Evolutionary conservation across 176 grass and related monocot species (phyloP), one percentile per base, ranked within the genome.

Genomic region (Microstegium vimineum): DNA sequence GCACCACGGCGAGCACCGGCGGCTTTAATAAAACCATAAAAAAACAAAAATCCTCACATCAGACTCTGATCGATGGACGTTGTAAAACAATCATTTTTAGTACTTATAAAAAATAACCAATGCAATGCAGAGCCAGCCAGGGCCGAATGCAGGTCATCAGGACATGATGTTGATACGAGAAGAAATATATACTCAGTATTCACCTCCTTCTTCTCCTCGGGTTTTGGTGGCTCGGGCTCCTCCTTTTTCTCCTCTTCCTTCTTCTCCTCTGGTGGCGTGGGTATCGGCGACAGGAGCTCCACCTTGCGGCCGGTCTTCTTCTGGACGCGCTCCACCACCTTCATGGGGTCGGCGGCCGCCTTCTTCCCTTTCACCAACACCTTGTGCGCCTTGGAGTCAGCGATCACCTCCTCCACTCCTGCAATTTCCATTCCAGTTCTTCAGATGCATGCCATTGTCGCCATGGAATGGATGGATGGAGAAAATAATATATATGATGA

Each of bases 281-380:
- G 87, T 35, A 95, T 69, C 10, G 96, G 96, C 5, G 86, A 88
- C 11, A 99, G 52, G 27, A 99, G 89, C 85, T 95, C 93, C 27
- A 99, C 96, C 83, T 94, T 99, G 66, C 89, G 84, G 46, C 91
- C 87, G 0, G 96, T 92, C 80, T 99, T 99, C 87, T 90, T 99
- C 83, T 99, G 93, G 45, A 99, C 85, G 31, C 87, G 84, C 68
- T 92, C 93, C 69, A 99, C 91, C 54, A 99, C 93, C 85, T 95
- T 99, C 89, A 95, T 83, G 7, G 96, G 96, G 46, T 99, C 85
- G 8, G 86, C 91, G 1, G 96, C 93, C 4, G 87, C 85, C 67
- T 99, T 99, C 83, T 87, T 99, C 72, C 96, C 96, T 80, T 95
- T 99, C 68, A 90, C 96, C 74, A 99, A 81, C 81, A 99, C 93